Percentiles rank a stretch among this genome's conserved stretches.
phyloP scores from a whole-genome alignment of 495 filamentous ascomycete genomes.

The Talaromyces adpressus region DNA sequence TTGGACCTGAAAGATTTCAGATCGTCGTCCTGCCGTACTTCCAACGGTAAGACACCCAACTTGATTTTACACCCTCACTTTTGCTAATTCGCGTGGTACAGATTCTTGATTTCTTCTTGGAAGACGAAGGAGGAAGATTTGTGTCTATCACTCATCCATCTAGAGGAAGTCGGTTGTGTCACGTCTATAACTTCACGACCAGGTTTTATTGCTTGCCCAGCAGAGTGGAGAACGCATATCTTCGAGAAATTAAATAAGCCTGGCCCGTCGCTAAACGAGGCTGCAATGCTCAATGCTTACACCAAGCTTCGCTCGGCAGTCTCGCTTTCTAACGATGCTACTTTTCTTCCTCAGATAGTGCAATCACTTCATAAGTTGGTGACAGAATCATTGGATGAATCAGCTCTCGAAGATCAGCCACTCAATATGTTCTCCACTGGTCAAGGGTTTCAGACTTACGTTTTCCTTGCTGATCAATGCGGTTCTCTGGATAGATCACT shows the following conservation, averaged over 20 bases:
- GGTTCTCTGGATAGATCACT: constrained; percentile 43
- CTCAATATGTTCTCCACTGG: constrained; percentile 26
- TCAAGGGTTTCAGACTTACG: constrained; percentile 41
- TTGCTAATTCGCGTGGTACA: constrained; percentile 8
- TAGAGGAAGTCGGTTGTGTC: constrained; percentile 49
- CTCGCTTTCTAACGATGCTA: constrained; percentile 28
- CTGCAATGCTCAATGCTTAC: constrained; percentile 31
- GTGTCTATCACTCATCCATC: constrained; percentile 60
- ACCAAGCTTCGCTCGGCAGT: constrained; percentile 32
- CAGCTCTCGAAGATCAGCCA: constrained; percentile 17
- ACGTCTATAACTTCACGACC: constrained; percentile 38
- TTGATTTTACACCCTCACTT: background rate
- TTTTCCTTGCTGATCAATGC: constrained; percentile 25
- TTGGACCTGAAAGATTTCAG: constrained; percentile 69
- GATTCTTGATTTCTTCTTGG: constrained; percentile 72
- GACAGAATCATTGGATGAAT: constrained; percentile 16
- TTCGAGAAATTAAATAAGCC: constrained; percentile 52
- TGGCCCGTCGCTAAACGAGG: constrained; percentile 14
- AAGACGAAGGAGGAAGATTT: constrained; percentile 57
- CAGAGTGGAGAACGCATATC: constrained; percentile 64
- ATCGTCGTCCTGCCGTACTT: constrained; percentile 72
- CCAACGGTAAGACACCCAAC: constrained; percentile 47
- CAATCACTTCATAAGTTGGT: constrained; percentile 28
- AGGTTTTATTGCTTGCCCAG: constrained; percentile 53
- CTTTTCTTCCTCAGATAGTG: constrained; percentile 27